Conservation (phyloP, 352 stramenopile species). For the Thraustotheca clavata region DNA sequence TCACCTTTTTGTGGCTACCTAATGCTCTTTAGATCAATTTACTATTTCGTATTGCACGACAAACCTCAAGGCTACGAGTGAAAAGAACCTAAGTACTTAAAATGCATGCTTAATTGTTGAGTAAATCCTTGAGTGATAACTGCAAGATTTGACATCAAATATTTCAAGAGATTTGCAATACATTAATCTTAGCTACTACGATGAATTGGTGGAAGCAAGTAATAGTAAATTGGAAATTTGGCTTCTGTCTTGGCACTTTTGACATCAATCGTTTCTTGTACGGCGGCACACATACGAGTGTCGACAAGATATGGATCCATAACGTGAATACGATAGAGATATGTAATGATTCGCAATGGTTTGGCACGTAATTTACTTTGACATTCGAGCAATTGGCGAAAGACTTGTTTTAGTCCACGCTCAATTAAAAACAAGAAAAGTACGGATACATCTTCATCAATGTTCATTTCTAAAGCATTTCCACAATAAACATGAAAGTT, state of each 20-base stretch:
- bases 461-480: constrained; percentile 65
- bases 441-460: constrained; percentile 52
- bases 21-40: too few species aligned
- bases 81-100: too few species aligned
- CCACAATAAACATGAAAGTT: constrained; percentile 56
- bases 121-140: too few species aligned
- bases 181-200: too few species aligned
- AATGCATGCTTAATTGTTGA: too few species aligned
- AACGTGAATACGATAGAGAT: constrained; percentile 61
- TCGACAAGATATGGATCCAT: constrained; percentile 42
- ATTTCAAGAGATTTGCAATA: too few species aligned
- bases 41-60: too few species aligned
- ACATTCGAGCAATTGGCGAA: constrained; percentile 36
- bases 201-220: constrained; percentile 47
- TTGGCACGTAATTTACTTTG: constrained; percentile 35
- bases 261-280: not conserved
- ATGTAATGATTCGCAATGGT: constrained; percentile 56
- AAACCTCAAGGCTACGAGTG: too few species aligned
- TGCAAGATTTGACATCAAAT: too few species aligned
- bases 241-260: constrained; percentile 24
- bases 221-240: constrained; percentile 67
- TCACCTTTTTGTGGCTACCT: too few species aligned
- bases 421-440: constrained; percentile 79
- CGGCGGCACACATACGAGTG: constrained; percentile 26
- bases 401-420: constrained; percentile 47